Evolutionary conservation across 2,329 filamentous ascomycete genomes (phyloP).

Genomic region (Botrytis cinerea): DNA sequence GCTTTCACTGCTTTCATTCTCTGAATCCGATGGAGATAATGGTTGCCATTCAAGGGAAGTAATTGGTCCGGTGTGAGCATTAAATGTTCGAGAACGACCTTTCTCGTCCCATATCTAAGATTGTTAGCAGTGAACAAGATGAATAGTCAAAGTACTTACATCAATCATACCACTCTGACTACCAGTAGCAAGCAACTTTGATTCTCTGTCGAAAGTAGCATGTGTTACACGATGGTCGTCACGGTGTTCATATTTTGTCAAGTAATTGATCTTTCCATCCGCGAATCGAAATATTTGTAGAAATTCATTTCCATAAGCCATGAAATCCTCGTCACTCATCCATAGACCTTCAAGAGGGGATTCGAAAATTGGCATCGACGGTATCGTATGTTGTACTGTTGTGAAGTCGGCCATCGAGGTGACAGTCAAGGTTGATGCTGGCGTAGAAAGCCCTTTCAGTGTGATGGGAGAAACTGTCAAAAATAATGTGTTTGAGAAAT

Average conservation of each 20-base stretch:
- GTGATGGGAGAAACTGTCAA: constrained; percentile 55
- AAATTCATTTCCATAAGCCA: constrained; percentile 59
- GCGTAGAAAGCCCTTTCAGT: constrained; percentile 49
- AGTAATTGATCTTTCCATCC: constrained; percentile 49
- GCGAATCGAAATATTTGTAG: constrained; percentile 52
- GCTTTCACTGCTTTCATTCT: constrained; percentile 47
- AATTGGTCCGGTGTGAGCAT: constrained; percentile 59
- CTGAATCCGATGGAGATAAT: constrained; percentile 39
- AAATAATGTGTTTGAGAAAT: constrained; percentile 55
- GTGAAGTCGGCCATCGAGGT: constrained; percentile 42
- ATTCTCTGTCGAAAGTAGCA: constrained; percentile 57
- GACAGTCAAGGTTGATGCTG: constrained; percentile 57
- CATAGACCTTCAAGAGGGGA: constrained; percentile 60
- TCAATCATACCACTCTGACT: constrained; percentile 62
- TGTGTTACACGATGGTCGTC: constrained; percentile 56
- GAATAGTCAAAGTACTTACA: constrained; percentile 47
- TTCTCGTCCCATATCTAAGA: constrained; percentile 44
- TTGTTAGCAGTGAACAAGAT: constrained; percentile 39
- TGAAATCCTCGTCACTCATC: constrained; percentile 59
- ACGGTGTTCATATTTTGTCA: constrained; percentile 54
- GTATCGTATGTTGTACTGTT: constrained; percentile 49
- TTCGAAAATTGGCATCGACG: constrained; percentile 52
- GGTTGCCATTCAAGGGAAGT: constrained; percentile 64
- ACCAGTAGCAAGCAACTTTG: constrained; percentile 58
- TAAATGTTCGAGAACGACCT: constrained; percentile 57